phyloP scores from a whole-genome alignment of 208 protist species.

The Herpetomonas tarakana region DNA sequence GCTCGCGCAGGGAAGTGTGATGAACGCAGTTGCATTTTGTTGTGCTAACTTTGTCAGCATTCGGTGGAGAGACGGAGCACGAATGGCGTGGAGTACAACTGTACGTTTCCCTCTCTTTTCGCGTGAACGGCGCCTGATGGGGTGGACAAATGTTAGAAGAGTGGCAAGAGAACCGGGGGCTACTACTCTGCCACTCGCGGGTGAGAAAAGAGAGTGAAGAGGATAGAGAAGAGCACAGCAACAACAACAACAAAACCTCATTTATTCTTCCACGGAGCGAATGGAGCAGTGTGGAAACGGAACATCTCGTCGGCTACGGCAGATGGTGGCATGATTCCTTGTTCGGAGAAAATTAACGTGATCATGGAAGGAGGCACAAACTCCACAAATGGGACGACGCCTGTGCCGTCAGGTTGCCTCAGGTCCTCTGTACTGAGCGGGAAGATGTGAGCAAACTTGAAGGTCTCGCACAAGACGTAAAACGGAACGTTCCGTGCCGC shows the following conservation, averaged over 20 bases:
- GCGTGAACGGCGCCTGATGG: no score
- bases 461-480: constrained; percentile 98
- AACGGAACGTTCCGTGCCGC: constrained; percentile 95
- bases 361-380: constrained; percentile 89
- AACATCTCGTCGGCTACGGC: constrained; percentile 99
- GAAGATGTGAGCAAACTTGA: constrained; percentile 98
- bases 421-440: constrained; percentile 95
- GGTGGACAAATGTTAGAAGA: no score
- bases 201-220: constrained; percentile 3
- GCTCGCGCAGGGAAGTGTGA: no score
- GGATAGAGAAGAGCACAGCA: no score
- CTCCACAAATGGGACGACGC: constrained; percentile 74
- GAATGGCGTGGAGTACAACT: no score
- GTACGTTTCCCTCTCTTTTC: no score
- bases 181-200: no score
- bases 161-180: no score
- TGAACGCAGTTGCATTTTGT: no score
- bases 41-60: no score
- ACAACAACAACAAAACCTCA: constrained; percentile 7
- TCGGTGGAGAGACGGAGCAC: no score
- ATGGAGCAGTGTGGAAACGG: constrained; percentile 71
- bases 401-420: constrained; percentile 53
- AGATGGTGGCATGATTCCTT: constrained; percentile 98
- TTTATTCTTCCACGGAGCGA: constrained; percentile 54
- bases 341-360: constrained; percentile 97